Percentiles rank a stretch among this genome's conserved stretches.
phyloP scores from a whole-genome alignment of 2,329 filamentous ascomycete genomes.

The Trematosphaeria pertusa region DNA sequence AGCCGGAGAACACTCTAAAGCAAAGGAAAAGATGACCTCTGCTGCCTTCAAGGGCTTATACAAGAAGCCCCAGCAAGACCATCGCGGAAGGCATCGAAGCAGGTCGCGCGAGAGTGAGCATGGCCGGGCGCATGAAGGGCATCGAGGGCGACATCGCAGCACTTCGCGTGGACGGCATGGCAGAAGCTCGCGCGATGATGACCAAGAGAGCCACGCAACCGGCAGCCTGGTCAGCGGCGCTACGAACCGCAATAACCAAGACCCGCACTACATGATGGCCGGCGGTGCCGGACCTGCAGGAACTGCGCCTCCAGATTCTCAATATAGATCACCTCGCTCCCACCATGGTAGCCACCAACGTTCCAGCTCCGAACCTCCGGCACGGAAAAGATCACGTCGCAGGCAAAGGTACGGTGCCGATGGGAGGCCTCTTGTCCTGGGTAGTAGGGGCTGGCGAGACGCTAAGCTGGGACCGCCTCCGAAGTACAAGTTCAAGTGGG shows the following conservation, averaged over 20 bases:
- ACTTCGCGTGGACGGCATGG: background rate
- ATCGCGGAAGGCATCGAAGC: background rate
- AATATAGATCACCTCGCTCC: background rate
- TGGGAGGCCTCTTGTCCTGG: conserved; percentile 4
- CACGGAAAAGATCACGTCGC: background rate
- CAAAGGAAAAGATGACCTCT: background rate
- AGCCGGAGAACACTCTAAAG: conserved; percentile 6
- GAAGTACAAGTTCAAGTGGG: conserved; percentile 20
- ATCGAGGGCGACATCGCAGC: background rate
- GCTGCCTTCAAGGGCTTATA: background rate
- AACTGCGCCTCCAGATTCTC: background rate
- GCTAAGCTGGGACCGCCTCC: conserved; percentile 24
- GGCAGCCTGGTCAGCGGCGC: background rate
- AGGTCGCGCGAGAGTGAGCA: background rate
- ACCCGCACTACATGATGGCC: conserved; percentile 10
- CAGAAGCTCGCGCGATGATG: background rate
- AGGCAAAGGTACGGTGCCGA: conserved; percentile 4
- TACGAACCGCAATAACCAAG: background rate
- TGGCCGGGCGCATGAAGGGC: background rate
- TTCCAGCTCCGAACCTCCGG: background rate
- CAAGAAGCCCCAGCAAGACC: background rate
- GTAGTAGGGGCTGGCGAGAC: conserved; percentile 23
- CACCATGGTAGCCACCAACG: background rate
- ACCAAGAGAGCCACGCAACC: background rate
- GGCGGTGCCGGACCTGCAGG: conserved; percentile 9